Conservation (phyloP, 306 rosid species). For the Potentilla sterilis region DNA sequence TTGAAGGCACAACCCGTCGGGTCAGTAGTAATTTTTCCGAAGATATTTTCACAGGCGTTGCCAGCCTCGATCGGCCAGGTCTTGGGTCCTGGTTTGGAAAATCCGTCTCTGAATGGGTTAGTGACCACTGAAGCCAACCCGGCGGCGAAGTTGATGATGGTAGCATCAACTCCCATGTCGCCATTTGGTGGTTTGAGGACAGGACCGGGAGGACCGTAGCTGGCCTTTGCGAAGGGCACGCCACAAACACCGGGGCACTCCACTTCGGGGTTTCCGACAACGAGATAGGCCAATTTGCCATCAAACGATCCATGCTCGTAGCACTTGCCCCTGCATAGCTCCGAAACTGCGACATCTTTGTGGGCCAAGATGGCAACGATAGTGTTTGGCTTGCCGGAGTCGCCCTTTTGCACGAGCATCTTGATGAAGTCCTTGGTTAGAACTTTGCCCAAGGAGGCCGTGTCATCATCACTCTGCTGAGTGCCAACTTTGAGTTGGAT, state of each 20-base stretch:
- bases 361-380: constrained; percentile 29
- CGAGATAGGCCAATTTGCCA: constrained; percentile 19
- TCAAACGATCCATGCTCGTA: constrained; percentile 46
- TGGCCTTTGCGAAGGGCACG: constrained; percentile 38
- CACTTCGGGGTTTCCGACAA: constrained; percentile 49
- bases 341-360: constrained; percentile 35
- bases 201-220: neutral
- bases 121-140: constrained; percentile 53
- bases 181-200: constrained; percentile 42
- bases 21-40: constrained; percentile 28
- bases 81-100: constrained; percentile 7
- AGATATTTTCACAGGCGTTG: constrained; percentile 28
- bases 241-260: constrained; percentile 58
- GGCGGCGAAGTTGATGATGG: constrained; percentile 42
- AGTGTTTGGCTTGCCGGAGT: constrained; percentile 11
- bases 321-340: constrained; percentile 51
- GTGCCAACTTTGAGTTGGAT: neutral
- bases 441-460: neutral
- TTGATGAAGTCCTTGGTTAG: neutral
- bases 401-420: neutral
- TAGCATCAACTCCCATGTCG: constrained; percentile 39
- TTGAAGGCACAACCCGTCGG: constrained; percentile 35
- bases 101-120: constrained; percentile 41
- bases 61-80: constrained; percentile 4
- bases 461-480: neutral